Percentiles rank a stretch among this genome's conserved stretches.
Evolutionary conservation across 176 grass and related monocot genomes (phyloP).

Genomic region (Carex pumila): DNA sequence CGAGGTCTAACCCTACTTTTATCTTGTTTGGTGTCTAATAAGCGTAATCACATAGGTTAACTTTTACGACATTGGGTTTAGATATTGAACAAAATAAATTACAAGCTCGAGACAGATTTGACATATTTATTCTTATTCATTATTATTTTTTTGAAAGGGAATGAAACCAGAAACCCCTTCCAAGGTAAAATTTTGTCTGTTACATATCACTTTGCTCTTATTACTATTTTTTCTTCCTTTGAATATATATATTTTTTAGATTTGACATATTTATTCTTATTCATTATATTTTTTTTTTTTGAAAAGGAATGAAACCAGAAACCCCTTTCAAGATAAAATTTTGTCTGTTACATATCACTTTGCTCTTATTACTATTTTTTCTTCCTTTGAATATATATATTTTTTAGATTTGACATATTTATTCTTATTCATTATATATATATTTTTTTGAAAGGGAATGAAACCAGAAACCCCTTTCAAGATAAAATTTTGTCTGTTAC

Average conservation of each 20-base stretch:
- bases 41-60: not conserved
- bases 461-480: too few relatives aligned
- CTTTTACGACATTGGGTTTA: conserved; percentile 14
- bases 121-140: not conserved
- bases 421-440: not conserved
- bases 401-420: not conserved
- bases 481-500: not conserved
- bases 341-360: not conserved
- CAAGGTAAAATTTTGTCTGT: not conserved
- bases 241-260: too few relatives aligned
- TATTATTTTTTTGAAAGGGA: not conserved
- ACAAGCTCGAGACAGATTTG: not conserved
- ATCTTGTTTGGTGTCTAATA: not conserved
- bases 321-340: too few relatives aligned
- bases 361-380: too few relatives aligned
- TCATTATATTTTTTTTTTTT: not conserved
- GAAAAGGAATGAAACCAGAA: too few relatives aligned
- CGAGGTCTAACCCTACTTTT: conserved; percentile 17
- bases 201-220: not conserved
- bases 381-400: too few relatives aligned
- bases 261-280: not conserved
- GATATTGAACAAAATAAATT: not conserved
- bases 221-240: too few relatives aligned
- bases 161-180: too few relatives aligned
- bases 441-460: not conserved